A percentile compares a stretch with the other conserved stretches of the same genome.
phyloP scores from a whole-genome alignment of 345 rosid species.

The Isatis tinctoria region DNA sequence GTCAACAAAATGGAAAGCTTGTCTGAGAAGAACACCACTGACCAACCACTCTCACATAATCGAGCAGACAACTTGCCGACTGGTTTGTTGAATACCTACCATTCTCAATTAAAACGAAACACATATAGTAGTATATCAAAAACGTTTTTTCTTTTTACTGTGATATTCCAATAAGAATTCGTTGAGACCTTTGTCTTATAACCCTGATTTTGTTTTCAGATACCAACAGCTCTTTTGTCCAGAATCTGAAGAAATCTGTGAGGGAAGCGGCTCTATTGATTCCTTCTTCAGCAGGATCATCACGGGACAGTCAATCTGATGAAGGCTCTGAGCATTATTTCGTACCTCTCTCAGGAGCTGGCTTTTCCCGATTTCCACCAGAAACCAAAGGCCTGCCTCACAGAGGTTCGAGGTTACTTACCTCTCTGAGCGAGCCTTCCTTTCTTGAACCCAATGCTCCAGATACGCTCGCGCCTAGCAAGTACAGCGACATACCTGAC shows the following conservation, averaged over 20 bases:
- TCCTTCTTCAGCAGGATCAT: constrained; percentile 64
- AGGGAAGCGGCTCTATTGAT: constrained; percentile 78
- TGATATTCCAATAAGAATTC: background rate
- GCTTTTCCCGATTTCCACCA: constrained; percentile 47
- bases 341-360: constrained; percentile 61
- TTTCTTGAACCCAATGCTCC: constrained; percentile 40
- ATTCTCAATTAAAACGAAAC: constrained; percentile 1
- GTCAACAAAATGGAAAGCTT: constrained; percentile 55
- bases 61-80: constrained; percentile 46
- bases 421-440: constrained; percentile 48
- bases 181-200: background rate
- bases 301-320: constrained; percentile 64
- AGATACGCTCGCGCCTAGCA: constrained; percentile 45
- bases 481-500: constrained; percentile 56
- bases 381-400: constrained; percentile 48
- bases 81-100: constrained; percentile 46
- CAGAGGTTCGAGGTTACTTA: constrained; percentile 52
- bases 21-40: constrained; percentile 51
- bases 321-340: constrained; percentile 86
- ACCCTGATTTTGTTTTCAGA: constrained; percentile 48
- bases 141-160: background rate
- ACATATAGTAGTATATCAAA: background rate
- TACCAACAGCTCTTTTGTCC: constrained; percentile 53
- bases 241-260: constrained; percentile 85
- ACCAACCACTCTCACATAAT: constrained; percentile 49